Percentiles rank a stretch among this genome's conserved stretches.
phyloP scores from a whole-genome alignment of 2,329 filamentous ascomycete species.

The Fusarium nanum region DNA sequence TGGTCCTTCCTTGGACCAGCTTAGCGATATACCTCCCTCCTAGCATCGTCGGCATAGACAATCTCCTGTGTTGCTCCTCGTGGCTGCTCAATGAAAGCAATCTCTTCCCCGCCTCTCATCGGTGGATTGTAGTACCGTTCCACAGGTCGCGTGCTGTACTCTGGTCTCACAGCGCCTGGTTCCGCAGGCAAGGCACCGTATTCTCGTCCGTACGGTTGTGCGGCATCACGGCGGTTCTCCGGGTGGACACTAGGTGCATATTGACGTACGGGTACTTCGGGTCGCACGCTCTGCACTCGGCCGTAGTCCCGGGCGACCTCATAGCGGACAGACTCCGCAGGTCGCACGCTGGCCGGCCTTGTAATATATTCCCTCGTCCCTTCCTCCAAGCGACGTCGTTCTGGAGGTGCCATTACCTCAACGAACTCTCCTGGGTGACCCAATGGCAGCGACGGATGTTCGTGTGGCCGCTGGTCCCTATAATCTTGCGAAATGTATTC shows the following conservation, averaged over 20 bases:
- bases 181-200: constrained; percentile 45
- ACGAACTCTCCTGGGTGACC: constrained; percentile 59
- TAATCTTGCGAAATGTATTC: constrained; percentile 66
- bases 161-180: constrained; percentile 43
- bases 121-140: constrained; percentile 59
- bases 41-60: constrained; percentile 58
- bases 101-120: constrained; percentile 51
- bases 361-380: constrained; percentile 64
- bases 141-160: constrained; percentile 57
- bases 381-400: constrained; percentile 59
- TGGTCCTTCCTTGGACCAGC: neutral
- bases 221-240: constrained; percentile 46
- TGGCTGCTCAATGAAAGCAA: constrained; percentile 60
- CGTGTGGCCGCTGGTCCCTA: constrained; percentile 66
- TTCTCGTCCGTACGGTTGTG: constrained; percentile 51
- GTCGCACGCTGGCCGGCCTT: constrained; percentile 69
- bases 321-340: constrained; percentile 59
- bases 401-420: constrained; percentile 58
- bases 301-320: constrained; percentile 57
- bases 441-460: constrained; percentile 66
- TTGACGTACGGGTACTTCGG: constrained; percentile 49
- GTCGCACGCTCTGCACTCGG: constrained; percentile 58
- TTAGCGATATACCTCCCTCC: constrained; percentile 54
- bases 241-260: constrained; percentile 46
- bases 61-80: constrained; percentile 57